Evolutionary conservation across 2,329 filamentous ascomycete species (phyloP).

Genomic region (Phyllosticta ampelicida): DNA sequence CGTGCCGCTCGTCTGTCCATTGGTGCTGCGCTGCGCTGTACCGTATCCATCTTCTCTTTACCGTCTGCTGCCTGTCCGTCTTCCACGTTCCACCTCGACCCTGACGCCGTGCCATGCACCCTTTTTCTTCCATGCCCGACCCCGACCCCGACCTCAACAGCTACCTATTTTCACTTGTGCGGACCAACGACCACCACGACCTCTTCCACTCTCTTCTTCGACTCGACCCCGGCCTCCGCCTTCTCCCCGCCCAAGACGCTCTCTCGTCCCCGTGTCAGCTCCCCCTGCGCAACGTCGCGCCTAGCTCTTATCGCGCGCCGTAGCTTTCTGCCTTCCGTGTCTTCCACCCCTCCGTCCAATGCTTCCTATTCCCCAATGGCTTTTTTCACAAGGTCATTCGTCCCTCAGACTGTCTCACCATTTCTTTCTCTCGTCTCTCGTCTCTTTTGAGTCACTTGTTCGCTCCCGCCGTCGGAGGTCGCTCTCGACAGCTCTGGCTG

Average conservation of each 20-base stretch:
- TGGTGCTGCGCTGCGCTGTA: not conserved
- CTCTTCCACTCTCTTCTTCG: not conserved
- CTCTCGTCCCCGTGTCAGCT: not conserved
- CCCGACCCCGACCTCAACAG: not conserved
- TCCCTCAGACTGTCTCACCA: not conserved
- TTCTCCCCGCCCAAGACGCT: not conserved
- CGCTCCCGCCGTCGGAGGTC: not conserved
- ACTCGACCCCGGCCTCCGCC: not conserved
- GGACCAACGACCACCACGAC: too few relatives aligned
- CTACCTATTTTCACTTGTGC: not conserved
- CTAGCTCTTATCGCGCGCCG: slow-evolving; percentile 8
- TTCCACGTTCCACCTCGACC: not conserved
- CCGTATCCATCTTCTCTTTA: too few relatives aligned
- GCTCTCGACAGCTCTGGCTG: not conserved
- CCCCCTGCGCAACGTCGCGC: not conserved
- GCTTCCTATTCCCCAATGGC: not conserved
- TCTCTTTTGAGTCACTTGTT: not conserved
- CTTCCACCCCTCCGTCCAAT: not conserved
- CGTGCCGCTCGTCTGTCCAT: not conserved
- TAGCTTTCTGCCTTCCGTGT: slow-evolving; percentile 2
- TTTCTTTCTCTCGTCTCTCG: not conserved
- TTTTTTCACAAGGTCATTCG: not conserved
- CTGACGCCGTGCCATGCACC: not conserved
- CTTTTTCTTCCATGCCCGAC: not conserved
- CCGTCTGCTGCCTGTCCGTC: too few relatives aligned